A percentile compares a stretch with the other conserved stretches of the same genome.
phyloP scores from a whole-genome alignment of 2,329 filamentous ascomycete genomes.

The Clathrospora elynae region DNA sequence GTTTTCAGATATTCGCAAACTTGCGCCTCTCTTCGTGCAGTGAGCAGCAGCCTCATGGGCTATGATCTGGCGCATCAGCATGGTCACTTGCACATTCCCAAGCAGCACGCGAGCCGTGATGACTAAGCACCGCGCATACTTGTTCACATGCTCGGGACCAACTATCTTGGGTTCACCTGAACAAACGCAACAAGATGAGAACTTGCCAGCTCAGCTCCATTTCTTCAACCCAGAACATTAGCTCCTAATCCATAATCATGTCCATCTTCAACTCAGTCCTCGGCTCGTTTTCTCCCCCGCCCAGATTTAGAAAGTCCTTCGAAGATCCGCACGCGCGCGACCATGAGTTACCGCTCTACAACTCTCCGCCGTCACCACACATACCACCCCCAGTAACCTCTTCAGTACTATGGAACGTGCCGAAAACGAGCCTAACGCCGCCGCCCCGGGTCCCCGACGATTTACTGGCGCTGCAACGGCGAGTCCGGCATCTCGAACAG shows the following conservation, averaged over 20 bases:
- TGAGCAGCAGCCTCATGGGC: too few relatives aligned
- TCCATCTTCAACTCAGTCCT: constrained; percentile 45
- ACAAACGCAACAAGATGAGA: constrained; percentile 19
- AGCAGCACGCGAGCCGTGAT: constrained; percentile 13
- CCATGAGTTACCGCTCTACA: constrained; percentile 43
- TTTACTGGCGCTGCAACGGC: constrained; percentile 57
- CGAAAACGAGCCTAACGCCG: constrained; percentile 31
- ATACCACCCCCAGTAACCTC: constrained; percentile 44
- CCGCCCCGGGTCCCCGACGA: constrained; percentile 45
- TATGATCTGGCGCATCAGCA: too few relatives aligned
- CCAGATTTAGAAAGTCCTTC: constrained; percentile 42
- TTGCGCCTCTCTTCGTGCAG: too few relatives aligned
- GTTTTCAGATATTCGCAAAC: too few relatives aligned
- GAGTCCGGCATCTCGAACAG: constrained; percentile 60
- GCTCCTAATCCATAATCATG: constrained; percentile 24
- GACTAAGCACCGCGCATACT: constrained; percentile 37
- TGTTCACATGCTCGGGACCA: constrained; percentile 37
- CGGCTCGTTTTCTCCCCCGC: constrained; percentile 44
- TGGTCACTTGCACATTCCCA: too few relatives aligned
- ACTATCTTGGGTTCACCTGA: constrained; percentile 27
- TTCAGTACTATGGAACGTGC: constrained; percentile 41
- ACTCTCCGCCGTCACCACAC: constrained; percentile 39
- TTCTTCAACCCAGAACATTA: neutral
- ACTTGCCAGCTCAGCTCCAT: constrained; percentile 5
- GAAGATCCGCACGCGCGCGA: constrained; percentile 44